A percentile compares a stretch with the other conserved stretches of the same genome.
These are phyloP conservation scores for Sechiopsis laciniata DNA, from an alignment of 306 rosid species.

Conservation along the genomic window DNA sequence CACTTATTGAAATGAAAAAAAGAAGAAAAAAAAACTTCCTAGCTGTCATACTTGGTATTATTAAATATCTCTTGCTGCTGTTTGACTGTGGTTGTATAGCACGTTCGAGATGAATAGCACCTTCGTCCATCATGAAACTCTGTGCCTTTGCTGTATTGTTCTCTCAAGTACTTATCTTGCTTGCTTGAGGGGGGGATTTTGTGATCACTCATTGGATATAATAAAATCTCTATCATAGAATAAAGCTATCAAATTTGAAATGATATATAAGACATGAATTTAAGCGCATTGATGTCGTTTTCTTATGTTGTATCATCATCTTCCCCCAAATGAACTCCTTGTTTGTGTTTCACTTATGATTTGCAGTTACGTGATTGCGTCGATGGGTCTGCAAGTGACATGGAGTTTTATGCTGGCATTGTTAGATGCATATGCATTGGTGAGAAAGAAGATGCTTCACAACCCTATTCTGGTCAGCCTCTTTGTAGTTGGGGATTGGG, in stretches of 20 bases:
- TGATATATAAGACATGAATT: background rate
- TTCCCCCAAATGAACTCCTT: background rate
- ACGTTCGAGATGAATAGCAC: background rate
- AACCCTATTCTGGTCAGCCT: slow-evolving; percentile 78
- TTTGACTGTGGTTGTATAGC: background rate
- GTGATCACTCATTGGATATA: background rate
- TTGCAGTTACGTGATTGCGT: slow-evolving; percentile 76
- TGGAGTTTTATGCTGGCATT: slow-evolving; percentile 76
- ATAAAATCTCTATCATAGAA: background rate
- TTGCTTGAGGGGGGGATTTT: background rate
- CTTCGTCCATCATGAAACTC: background rate
- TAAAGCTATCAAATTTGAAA: background rate
- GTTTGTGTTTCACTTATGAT: slow-evolving; percentile 19
- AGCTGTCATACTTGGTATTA: background rate
- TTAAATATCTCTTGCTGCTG: background rate
- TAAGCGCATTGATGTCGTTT: background rate
- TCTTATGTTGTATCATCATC: background rate
- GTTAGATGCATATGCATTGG: slow-evolving; percentile 69
- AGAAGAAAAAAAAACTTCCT: too few relatives aligned
- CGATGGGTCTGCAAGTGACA: slow-evolving; percentile 80
- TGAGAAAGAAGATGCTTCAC: slow-evolving; percentile 67
- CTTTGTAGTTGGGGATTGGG: slow-evolving; percentile 93
- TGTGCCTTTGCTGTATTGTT: slow-evolving; percentile 2
- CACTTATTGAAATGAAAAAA: too few relatives aligned
- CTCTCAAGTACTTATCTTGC: background rate